Percentiles rank a stretch among this genome's conserved stretches.
Evolutionary conservation across 345 rosid species (phyloP).

Genomic region (Salix brachista): DNA sequence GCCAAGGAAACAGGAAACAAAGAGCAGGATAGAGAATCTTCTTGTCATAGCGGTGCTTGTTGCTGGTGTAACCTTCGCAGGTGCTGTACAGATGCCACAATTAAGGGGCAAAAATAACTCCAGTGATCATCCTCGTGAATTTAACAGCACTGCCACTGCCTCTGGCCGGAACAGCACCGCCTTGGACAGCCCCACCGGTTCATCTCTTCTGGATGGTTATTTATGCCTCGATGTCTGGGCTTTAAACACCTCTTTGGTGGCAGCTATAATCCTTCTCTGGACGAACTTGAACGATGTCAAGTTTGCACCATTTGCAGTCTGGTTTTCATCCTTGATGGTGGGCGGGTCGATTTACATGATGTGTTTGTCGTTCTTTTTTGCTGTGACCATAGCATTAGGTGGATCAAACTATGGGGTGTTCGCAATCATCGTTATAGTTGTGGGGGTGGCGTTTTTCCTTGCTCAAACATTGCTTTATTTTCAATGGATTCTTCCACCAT

Average conservation of each 20-base stretch:
- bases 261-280: not conserved
- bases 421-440: not conserved
- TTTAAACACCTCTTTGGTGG: not conserved
- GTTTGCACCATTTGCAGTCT: not conserved
- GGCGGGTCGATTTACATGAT: not conserved
- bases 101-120: not conserved
- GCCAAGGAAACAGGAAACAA: not conserved
- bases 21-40: conserved; percentile 20
- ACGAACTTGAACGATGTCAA: not conserved
- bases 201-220: not conserved
- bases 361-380: not conserved
- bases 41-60: conserved; percentile 21
- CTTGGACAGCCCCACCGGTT: not conserved
- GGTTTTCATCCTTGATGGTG: not conserved
- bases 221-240: not conserved
- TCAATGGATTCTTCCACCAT: not conserved
- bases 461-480: not conserved
- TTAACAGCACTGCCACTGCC: not conserved
- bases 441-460: not conserved
- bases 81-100: conserved; percentile 13
- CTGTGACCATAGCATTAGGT: not conserved
- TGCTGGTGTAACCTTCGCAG: conserved; percentile 21
- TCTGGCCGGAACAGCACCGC: not conserved
- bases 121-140: not conserved
- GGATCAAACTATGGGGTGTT: not conserved